Percentiles rank a stretch among this genome's conserved stretches.
These are phyloP conservation scores for Aspergillus floridensis DNA, from an alignment of 2,329 filamentous ascomycete species.

Conservation along the genomic window DNA sequence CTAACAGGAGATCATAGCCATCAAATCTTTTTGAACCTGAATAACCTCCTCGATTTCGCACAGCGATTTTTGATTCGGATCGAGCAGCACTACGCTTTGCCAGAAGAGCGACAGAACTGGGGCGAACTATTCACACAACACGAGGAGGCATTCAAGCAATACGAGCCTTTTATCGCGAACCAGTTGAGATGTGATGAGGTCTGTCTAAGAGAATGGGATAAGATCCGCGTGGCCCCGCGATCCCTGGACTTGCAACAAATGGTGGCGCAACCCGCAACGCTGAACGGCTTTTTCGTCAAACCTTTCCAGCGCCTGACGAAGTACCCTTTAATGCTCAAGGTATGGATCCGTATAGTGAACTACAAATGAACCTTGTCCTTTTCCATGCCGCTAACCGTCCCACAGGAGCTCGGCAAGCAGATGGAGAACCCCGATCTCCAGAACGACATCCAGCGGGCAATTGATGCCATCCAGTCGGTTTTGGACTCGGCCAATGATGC, in stretches of 20 bases:
- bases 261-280: constrained; percentile 78
- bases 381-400: constrained; percentile 1
- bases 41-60: constrained; percentile 91
- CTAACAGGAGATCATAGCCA: constrained; percentile 88
- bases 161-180: constrained; percentile 96
- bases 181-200: constrained; percentile 84
- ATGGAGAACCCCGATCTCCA: constrained; percentile 69
- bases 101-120: constrained; percentile 79
- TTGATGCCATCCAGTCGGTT: constrained; percentile 77
- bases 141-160: constrained; percentile 85
- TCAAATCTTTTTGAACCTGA: constrained; percentile 94
- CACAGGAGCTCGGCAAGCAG: constrained; percentile 80
- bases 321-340: constrained; percentile 85
- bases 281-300: constrained; percentile 91
- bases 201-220: constrained; percentile 83
- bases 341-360: constrained; percentile 39
- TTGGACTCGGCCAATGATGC: constrained; percentile 85
- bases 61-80: constrained; percentile 91
- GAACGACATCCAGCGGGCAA: constrained; percentile 70
- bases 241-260: constrained; percentile 68
- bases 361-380: neutral
- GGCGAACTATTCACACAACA: constrained; percentile 84
- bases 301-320: constrained; percentile 95
- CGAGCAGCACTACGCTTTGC: constrained; percentile 87
- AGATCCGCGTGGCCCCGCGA: constrained; percentile 68